Evolutionary conservation across 2,329 filamentous ascomycete genomes (phyloP), one percentile per base, ranked within the genome.

Genomic region (Zarea fungicola): DNA sequence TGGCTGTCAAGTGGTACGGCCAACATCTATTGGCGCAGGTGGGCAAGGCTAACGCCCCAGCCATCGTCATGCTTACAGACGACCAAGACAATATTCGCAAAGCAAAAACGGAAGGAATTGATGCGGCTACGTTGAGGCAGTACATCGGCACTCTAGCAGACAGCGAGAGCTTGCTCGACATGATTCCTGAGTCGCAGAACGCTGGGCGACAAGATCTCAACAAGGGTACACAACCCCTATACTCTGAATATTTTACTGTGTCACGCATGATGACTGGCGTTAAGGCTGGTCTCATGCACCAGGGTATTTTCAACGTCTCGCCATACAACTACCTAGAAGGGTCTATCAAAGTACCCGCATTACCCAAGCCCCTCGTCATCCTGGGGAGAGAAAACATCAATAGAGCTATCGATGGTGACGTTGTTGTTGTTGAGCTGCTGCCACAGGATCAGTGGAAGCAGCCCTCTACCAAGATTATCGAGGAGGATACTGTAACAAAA

Each of bases 281-380:
- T 49, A 95, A 95, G 71, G 83, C 83, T 44, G 90, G 91, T 5
- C 83, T 89, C 47, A 73, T 99, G 59, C 93, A 99, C 64, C 92
- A 99, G 68, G 93, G 93, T 6, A 84, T 88, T 21, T 99, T 96
- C 73, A 96, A 91, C 62, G 89, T 97, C 23, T 97, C 93, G 7
- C 89, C 89, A 1, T 99, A 97, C 75, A 99, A 99, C 71, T 99
- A 97, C 60, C 76, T 99, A 10, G 93, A 99, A 66, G 93, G 89
- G 2, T 90, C 89, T 1, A 87, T 97, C 54, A 85, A 92, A 59
- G 90, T 95, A 1, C 83, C 91, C 1, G 83, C 91, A 5, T 99
- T 99, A 60, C 85, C 93, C 52, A 95, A 93, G 60, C 79, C 90
- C 1, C 78, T 99, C 25, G 76, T 99, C 14, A 80, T 99, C 40